Conservation (phyloP, 1,284 basidiomycete genomes). For the Tylopilus orsonianus region DNA sequence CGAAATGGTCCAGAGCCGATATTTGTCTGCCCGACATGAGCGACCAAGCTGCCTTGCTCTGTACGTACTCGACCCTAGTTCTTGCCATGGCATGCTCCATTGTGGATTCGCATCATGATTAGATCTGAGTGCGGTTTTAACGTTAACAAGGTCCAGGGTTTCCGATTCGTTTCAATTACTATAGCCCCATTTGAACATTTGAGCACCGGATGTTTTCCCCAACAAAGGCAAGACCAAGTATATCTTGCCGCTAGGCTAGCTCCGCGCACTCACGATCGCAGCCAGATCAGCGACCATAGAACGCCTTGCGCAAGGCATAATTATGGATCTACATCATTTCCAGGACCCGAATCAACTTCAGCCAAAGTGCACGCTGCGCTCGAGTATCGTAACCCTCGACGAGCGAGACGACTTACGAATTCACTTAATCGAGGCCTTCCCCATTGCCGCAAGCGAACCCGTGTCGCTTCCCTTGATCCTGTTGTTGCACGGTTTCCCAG, state of each 20-base stretch:
- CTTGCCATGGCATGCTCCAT: constrained; percentile 2
- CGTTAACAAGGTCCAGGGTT: constrained; percentile 1
- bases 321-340: constrained; percentile 19
- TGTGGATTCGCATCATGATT: neutral
- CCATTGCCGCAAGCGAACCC: constrained; percentile 27
- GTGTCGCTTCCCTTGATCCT: constrained; percentile 45
- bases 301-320: neutral
- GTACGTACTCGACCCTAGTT: constrained; percentile 17
- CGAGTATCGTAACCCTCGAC: constrained; percentile 23
- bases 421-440: constrained; percentile 51
- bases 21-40: neutral
- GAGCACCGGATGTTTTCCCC: neutral
- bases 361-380: constrained; percentile 13
- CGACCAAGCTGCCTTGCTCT: neutral
- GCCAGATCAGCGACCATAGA: neutral
- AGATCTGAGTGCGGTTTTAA: neutral
- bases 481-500: constrained; percentile 67
- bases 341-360: constrained; percentile 9
- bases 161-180: constrained; percentile 12
- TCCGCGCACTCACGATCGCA: neutral
- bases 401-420: constrained; percentile 44
- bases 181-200: constrained; percentile 4
- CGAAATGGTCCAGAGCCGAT: constrained; percentile 9
- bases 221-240: neutral
- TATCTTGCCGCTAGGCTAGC: neutral